Base-by-base conservation (phyloP, 2,329 filamentous ascomycete species). In the Fusarium temperatum region DNA sequence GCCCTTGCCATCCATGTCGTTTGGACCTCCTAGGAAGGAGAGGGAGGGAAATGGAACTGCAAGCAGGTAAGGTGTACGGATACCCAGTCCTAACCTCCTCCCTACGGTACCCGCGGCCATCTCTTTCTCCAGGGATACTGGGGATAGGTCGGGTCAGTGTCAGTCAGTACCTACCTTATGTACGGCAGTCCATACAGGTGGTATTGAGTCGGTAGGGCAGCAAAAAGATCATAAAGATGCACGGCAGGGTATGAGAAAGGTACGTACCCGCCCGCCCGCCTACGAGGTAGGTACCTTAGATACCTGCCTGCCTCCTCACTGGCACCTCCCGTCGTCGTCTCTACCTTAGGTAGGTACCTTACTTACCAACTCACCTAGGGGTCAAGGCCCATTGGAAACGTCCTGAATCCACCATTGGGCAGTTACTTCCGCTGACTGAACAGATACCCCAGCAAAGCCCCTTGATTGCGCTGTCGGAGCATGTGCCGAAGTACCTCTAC, bases 1-100 rank as follows among this genome's bases (percentile, higher is more conserved):
- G 22, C 30, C 56, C 30, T 58, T 36, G 32, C 59, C 59, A 62
- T 56, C 58, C 59, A 61, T 55, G 50, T 54, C 59, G 44, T 58
- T 50, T 36, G 36, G 51, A 39, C 51, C 51, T 54, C 26, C 59
- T 18, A 55, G 59, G 38, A 41, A 62, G 48, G 59, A 58, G 41
- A 38, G 55, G n/a, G 58, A 58, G 42, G 30, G 39, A 36, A 47
- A 58, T 54, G 51, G 51, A 54, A 54, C 51, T 54, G 58, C 41
- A 62, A 41, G 24, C 38, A 62, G 35, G 53, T 50, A 47, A 61
- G 26, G 41, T 58, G 51, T 58, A 35, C 32, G 14, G 32, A 35
- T 35, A 63, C 53, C 60, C 22, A 15, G 45, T 28, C 45, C 45
- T 41, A 26, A 17, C 50, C 32, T 54, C 50, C 32, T 54, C 32